Evolutionary conservation across 2,329 filamentous ascomycete species (phyloP).

Genomic region (Alternaria rosae): DNA sequence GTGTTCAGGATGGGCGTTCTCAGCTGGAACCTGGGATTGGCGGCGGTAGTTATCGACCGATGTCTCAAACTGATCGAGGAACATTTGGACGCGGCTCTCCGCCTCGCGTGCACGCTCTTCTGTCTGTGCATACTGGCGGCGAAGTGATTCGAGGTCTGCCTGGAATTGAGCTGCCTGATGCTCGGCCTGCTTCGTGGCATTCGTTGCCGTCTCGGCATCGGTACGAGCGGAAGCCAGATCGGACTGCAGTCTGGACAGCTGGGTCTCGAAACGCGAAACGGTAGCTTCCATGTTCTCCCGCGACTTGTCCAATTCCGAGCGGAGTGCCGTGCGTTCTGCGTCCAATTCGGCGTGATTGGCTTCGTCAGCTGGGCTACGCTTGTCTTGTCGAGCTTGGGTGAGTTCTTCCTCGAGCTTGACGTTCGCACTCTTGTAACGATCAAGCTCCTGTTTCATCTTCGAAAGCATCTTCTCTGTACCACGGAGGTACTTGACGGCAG

Average conservation of each 20-base stretch:
- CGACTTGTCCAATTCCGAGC: constrained; percentile 71
- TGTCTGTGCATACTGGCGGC: constrained; percentile 79
- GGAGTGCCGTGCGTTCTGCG: constrained; percentile 71
- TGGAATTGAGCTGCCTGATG: constrained; percentile 63
- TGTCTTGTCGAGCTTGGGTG: constrained; percentile 59
- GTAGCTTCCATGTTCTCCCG: constrained; percentile 73
- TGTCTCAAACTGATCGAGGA: constrained; percentile 92
- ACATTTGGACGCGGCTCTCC: constrained; percentile 88
- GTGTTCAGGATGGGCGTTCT: constrained; percentile 44
- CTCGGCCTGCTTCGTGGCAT: constrained; percentile 60
- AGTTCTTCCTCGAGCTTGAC: constrained; percentile 81
- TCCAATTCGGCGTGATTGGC: constrained; percentile 72
- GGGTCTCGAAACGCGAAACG: constrained; percentile 72
- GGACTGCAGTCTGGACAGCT: constrained; percentile 72
- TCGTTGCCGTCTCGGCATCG: constrained; percentile 73
- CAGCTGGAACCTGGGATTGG: constrained; percentile 61
- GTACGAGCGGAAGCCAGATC: constrained; percentile 71
- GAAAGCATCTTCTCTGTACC: constrained; percentile 99
- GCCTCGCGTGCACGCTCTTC: constrained; percentile 88
- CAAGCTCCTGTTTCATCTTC: constrained; percentile 97
- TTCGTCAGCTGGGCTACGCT: constrained; percentile 49
- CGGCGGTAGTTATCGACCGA: constrained; percentile 95
- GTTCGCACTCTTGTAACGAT: constrained; percentile 89
- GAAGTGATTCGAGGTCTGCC: constrained; percentile 79
- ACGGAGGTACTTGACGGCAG: constrained; percentile 96